A percentile compares a stretch with the other conserved stretches of the same genome.
Conservation (phyloP, 2,329 filamentous ascomycete species). For the Botryosphaeria agaves region DNA sequence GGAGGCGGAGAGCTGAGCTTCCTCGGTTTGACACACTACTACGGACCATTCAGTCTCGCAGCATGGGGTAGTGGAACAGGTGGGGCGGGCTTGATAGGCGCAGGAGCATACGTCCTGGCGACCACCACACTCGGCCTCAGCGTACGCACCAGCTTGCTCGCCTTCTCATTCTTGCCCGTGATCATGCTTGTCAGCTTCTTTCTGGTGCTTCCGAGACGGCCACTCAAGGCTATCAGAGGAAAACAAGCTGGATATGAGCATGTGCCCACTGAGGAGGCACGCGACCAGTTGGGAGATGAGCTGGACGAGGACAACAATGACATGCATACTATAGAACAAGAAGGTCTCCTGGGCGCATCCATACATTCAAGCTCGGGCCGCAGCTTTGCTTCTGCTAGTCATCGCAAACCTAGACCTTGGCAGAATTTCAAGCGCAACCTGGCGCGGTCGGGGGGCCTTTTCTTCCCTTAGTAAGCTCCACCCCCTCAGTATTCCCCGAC, state of each 20-base stretch:
- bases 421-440: conserved; percentile 35
- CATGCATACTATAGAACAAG: conserved; percentile 10
- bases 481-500: neutral
- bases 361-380: conserved; percentile 7
- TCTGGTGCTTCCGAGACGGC: conserved; percentile 51
- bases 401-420: conserved; percentile 9
- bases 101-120: conserved; percentile 71
- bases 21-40: conserved; percentile 80
- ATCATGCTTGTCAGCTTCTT: conserved; percentile 85
- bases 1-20: conserved; percentile 86
- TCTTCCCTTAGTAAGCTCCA: conserved; percentile 46
- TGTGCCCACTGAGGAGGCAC: conserved; percentile 26
- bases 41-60: conserved; percentile 71
- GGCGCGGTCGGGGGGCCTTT: conserved; percentile 47
- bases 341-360: conserved; percentile 14
- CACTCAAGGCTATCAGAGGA: conserved; percentile 33
- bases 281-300: conserved; percentile 17
- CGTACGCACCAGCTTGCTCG: conserved; percentile 56
- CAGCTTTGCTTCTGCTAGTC: conserved; percentile 9
- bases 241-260: conserved; percentile 36
- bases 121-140: conserved; percentile 65
- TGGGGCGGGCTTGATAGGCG: conserved; percentile 71
- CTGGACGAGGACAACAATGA: conserved; percentile 8
- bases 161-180: conserved; percentile 60
- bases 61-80: conserved; percentile 90